phyloP scores from a whole-genome alignment of 2,329 filamentous ascomycete species.

The Elsinoe necatrix region DNA sequence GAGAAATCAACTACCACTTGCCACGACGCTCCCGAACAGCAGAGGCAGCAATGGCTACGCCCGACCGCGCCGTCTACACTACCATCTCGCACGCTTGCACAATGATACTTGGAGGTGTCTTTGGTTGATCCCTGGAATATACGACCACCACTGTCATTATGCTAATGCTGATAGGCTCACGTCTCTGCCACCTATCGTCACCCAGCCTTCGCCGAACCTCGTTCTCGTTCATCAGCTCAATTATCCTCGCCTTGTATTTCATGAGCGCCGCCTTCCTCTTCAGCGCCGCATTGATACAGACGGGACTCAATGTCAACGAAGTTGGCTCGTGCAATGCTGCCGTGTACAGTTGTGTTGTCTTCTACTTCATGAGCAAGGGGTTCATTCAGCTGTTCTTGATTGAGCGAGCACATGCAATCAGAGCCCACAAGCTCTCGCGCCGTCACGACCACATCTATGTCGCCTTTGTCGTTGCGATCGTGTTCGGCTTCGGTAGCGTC shows the following conservation, averaged over 20 bases:
- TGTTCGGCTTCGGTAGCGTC: conserved; percentile 20
- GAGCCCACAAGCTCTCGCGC: conserved; percentile 28
- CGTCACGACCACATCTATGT: conserved; percentile 31
- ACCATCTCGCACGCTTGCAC: conserved; percentile 4
- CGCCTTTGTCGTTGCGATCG: conserved; percentile 22
- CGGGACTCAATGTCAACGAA: conserved; percentile 26
- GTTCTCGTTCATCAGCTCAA: conserved; percentile 27
- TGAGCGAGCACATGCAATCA: conserved; percentile 34
- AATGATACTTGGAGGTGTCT: neutral
- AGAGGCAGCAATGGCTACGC: neutral
- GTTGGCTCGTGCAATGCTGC: conserved; percentile 26
- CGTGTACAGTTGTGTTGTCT: conserved; percentile 33
- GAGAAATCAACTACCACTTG: neutral
- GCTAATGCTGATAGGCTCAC: conserved; percentile 12
- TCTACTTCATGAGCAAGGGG: conserved; percentile 31
- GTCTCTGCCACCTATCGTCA: conserved; percentile 10
- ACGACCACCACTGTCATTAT: neutral
- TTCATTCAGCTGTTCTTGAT: conserved; percentile 35
- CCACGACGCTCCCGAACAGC: neutral
- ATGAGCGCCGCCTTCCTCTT: conserved; percentile 30
- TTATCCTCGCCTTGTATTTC: conserved; percentile 31
- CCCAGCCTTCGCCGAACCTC: conserved; percentile 22
- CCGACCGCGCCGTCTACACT: neutral
- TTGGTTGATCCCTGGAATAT: neutral
- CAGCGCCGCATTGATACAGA: conserved; percentile 28